phyloP scores from a whole-genome alignment of 2,329 filamentous ascomycete genomes.

The Neoscytalidium dimidiatum region DNA sequence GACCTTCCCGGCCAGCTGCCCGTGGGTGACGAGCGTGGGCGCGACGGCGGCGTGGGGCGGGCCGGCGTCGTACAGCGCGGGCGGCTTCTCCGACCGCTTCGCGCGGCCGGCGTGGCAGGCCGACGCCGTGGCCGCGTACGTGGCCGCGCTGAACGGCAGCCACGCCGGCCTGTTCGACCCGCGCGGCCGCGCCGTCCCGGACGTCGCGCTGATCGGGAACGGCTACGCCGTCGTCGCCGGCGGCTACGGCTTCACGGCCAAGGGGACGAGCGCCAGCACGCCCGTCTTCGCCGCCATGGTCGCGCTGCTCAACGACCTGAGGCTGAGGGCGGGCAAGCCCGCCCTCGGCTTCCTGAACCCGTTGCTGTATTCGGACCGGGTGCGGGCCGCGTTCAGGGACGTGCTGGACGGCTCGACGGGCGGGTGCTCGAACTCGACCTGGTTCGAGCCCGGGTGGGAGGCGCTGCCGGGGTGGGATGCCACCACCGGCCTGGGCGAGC shows the following conservation, averaged over 20 bases:
- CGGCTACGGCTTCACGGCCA: slow-evolving; percentile 21
- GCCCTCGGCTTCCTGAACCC: slow-evolving; percentile 57
- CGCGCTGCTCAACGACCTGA: slow-evolving; percentile 50
- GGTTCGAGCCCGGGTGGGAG: slow-evolving; percentile 35
- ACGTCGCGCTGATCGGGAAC: slow-evolving; percentile 50
- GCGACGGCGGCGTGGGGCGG: slow-evolving; percentile 25
- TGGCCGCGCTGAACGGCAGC: slow-evolving; percentile 39
- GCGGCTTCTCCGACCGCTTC: slow-evolving; percentile 41
- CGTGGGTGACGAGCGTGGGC: slow-evolving; percentile 54
- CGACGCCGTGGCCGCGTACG: slow-evolving; percentile 44
- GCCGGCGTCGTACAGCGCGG: slow-evolving; percentile 36
- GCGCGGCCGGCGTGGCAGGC: slow-evolving; percentile 46
- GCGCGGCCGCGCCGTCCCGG: slow-evolving; percentile 52
- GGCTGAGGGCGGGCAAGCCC: slow-evolving; percentile 47
- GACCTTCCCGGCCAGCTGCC: slow-evolving; percentile 52
- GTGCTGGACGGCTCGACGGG: slow-evolving; percentile 37
- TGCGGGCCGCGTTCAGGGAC: slow-evolving; percentile 41
- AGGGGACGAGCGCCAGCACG: slow-evolving; percentile 28
- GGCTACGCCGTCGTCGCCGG: slow-evolving; percentile 30
- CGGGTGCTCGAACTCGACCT: slow-evolving; percentile 25
- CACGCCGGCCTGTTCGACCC: slow-evolving; percentile 42
- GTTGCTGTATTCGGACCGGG: slow-evolving; percentile 38
- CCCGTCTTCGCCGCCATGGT: slow-evolving; percentile 29
- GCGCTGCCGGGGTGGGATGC: slow-evolving; percentile 51
- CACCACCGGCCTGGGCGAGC: slow-evolving; percentile 52